Percentiles rank a stretch among this genome's conserved stretches.
Evolutionary conservation across 2,329 filamentous ascomycete species (phyloP).

Genomic region (Aspergillus fumigatus): DNA sequence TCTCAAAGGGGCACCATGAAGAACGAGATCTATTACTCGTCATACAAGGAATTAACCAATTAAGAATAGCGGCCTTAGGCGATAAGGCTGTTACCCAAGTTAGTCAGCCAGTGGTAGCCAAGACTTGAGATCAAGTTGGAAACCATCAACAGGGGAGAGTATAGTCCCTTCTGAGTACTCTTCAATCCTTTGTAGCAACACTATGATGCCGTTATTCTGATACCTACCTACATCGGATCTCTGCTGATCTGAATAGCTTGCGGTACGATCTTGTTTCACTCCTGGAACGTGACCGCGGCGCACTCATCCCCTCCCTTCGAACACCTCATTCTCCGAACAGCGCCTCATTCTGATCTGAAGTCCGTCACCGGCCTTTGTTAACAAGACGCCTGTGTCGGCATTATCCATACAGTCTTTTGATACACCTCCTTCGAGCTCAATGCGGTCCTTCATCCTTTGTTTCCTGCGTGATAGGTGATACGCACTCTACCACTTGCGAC

Average conservation of each 20-base stretch:
- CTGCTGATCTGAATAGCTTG: not conserved
- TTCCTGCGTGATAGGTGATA: conserved; percentile 33
- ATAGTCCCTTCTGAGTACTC: conserved; percentile 4
- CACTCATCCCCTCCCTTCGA: conserved; percentile 5
- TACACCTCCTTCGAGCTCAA: conserved; percentile 18
- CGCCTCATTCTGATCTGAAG: conserved; percentile 2
- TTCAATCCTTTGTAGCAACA: not conserved
- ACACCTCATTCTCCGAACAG: conserved; percentile 6
- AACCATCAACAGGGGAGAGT: conserved; percentile 8
- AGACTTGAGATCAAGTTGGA: conserved; percentile 9
- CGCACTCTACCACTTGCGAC: conserved; percentile 25
- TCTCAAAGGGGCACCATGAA: not conserved
- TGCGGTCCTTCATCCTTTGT: conserved; percentile 24
- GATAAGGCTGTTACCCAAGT: conserved; percentile 3
- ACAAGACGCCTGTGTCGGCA: not conserved
- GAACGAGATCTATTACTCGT: not conserved
- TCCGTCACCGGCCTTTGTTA: conserved; percentile 2
- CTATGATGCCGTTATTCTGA: conserved; percentile 3
- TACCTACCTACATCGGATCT: conserved; percentile 8
- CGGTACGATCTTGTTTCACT: conserved; percentile 3
- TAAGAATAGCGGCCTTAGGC: conserved; percentile 9
- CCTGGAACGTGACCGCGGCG: conserved; percentile 6
- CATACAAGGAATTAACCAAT: not conserved
- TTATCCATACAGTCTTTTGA: not conserved
- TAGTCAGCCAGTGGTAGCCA: conserved; percentile 16